phyloP scores from a whole-genome alignment of 768 basidiomycete species.

The Coprinellus micaceus region DNA sequence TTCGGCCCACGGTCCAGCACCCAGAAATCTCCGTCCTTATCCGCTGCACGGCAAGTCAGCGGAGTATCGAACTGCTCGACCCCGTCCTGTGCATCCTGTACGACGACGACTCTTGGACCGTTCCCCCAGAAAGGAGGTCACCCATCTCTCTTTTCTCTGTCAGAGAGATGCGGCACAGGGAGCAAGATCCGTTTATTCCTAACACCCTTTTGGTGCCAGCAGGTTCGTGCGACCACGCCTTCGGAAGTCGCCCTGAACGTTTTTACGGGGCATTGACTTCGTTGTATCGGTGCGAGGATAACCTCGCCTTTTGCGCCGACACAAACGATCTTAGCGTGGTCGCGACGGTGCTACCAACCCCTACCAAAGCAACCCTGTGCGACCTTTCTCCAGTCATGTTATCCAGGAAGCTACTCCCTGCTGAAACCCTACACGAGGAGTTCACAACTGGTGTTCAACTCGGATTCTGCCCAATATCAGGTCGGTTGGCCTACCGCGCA shows the following conservation, averaged over 20 bases:
- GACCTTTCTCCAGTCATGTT: neutral
- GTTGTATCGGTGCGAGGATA: neutral
- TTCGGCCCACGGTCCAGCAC: no score
- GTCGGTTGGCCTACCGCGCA: neutral
- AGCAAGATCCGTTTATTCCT: neutral
- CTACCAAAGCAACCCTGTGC: neutral
- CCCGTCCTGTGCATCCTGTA: no score
- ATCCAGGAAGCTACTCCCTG: neutral
- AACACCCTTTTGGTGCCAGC: neutral
- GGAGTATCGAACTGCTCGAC: no score
- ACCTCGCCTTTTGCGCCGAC: neutral
- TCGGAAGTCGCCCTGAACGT: neutral
- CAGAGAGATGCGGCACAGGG: no score
- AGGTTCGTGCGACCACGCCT: neutral
- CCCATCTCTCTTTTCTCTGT: no score
- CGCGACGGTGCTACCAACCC: neutral
- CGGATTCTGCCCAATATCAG: neutral
- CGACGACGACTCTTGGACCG: no score
- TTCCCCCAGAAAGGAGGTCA: no score
- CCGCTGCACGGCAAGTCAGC: no score
- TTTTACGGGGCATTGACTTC: neutral
- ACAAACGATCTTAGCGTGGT: neutral
- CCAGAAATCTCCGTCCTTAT: no score
- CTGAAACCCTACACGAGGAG: neutral
- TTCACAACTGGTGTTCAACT: no score